These are phyloP conservation scores for Dittrichia graveolens DNA, from an alignment of 129 eudicot genomes.

Conservation along the genomic window DNA sequence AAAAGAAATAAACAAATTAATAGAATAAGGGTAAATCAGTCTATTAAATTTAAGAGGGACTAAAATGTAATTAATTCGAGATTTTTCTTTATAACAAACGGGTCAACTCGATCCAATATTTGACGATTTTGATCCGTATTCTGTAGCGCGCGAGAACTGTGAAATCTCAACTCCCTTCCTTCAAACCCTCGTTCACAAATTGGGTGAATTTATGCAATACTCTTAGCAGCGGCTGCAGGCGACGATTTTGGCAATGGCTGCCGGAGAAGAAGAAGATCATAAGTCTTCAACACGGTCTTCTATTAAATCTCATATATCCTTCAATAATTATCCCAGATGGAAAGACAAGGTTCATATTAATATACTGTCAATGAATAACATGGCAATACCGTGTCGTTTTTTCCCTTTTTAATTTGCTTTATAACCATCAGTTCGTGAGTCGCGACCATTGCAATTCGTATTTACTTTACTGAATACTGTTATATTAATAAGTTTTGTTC, in stretches of 20 bases:
- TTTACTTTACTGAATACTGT: slow-evolving; percentile 8
- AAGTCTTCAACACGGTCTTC: slow-evolving; percentile 39
- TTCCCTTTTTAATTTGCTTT: not conserved
- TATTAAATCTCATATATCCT: slow-evolving; percentile 47
- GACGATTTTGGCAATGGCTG: slow-evolving; percentile 42
- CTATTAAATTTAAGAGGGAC: too few species aligned
- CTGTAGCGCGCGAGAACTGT: slow-evolving; percentile 38
- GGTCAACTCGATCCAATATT: slow-evolving; percentile 7
- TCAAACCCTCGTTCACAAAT: slow-evolving; percentile 30
- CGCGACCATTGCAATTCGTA: not conserved
- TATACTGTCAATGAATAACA: not conserved
- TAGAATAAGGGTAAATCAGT: too few species aligned
- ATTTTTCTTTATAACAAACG: not conserved
- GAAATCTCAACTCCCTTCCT: slow-evolving; percentile 23
- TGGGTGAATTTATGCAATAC: not conserved
- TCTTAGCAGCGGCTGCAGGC: not conserved
- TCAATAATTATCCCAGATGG: slow-evolving; percentile 59
- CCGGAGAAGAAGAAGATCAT: slow-evolving; percentile 44
- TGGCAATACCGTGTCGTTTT: not conserved
- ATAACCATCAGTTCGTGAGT: not conserved
- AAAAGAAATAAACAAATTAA: too few species aligned
- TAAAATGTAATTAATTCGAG: too few species aligned
- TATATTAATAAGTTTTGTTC: not conserved
- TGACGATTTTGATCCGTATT: not conserved
- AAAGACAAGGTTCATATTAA: slow-evolving; percentile 59